phyloP scores from a whole-genome alignment of 257 asterid genomes.

The Galeopsis tetrahit region DNA sequence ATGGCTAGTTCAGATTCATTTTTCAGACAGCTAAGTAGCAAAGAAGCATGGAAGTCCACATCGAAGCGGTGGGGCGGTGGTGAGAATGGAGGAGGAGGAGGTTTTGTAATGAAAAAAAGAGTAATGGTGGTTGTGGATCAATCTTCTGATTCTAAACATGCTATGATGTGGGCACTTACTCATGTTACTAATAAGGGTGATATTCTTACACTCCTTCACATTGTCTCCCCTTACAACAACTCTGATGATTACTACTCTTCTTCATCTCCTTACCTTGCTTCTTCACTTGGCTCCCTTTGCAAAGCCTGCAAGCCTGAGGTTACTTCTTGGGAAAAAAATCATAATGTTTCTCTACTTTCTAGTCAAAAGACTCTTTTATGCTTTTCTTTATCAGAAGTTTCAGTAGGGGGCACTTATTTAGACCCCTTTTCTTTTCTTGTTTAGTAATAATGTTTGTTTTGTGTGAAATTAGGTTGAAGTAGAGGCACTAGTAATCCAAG shows the following conservation, averaged over 20 bases:
- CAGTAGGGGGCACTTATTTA: slow-evolving; percentile 12
- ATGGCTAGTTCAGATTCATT: slow-evolving; percentile 72
- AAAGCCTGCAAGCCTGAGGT: slow-evolving; percentile 94
- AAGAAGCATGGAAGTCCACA: slow-evolving; percentile 68
- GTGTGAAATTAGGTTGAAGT: slow-evolving; percentile 69
- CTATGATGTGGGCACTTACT: slow-evolving; percentile 97
- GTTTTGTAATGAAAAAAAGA: slow-evolving; percentile 67
- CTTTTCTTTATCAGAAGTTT: slow-evolving; percentile 32
- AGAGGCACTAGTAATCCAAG: slow-evolving; percentile 85
- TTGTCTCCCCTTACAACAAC: slow-evolving; percentile 47
- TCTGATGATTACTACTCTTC: slow-evolving; percentile 46
- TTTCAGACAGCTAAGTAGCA: slow-evolving; percentile 76
- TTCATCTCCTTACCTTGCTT: slow-evolving; percentile 57
- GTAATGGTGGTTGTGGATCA: slow-evolving; percentile 95
- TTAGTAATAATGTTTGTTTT: neutral
- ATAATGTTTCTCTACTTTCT: neutral
- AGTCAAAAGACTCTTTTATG: slow-evolving; percentile 27
- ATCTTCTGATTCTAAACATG: slow-evolving; percentile 66
- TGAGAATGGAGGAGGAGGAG: slow-evolving; percentile 20
- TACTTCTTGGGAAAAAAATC: neutral
- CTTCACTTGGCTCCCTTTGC: slow-evolving; percentile 80
- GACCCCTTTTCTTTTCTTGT: slow-evolving; percentile 10
- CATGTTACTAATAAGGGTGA: slow-evolving; percentile 84
- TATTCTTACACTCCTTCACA: slow-evolving; percentile 75
- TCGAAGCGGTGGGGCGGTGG: slow-evolving; percentile 66